phyloP scores from a whole-genome alignment of 2,329 filamentous ascomycete species.

The Pseudogymnoascus sp. region DNA sequence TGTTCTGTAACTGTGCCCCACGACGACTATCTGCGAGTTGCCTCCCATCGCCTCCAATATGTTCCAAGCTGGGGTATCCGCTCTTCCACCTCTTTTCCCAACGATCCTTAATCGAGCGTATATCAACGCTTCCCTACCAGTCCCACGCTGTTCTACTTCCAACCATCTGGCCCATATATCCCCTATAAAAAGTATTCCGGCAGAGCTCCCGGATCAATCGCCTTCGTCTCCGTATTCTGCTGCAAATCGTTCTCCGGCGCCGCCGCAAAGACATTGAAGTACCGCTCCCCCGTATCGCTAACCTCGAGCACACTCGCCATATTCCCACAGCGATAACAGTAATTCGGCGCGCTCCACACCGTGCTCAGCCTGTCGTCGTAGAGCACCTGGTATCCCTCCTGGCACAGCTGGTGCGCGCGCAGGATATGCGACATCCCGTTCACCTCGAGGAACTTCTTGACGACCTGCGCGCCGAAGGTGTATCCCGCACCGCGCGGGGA shows the following conservation, averaged over 20 bases:
- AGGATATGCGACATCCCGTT: constrained; percentile 98
- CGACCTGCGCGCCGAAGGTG: constrained; percentile 94
- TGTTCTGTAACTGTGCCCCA: not conserved
- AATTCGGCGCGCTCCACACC: constrained; percentile 92
- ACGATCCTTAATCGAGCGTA: not conserved
- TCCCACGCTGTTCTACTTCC: not conserved
- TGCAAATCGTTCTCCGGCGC: constrained; percentile 93
- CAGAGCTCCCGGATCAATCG: constrained; percentile 52
- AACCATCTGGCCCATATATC: not conserved
- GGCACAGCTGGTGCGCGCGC: constrained; percentile 94
- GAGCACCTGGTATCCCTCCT: constrained; percentile 94
- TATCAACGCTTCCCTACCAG: not conserved
- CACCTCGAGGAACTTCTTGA: constrained; percentile 95
- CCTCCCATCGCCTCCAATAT: not conserved
- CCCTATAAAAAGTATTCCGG: constrained; percentile 63
- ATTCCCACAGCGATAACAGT: constrained; percentile 84
- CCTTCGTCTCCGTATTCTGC: constrained; percentile 65
- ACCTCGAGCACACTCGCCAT: constrained; percentile 96
- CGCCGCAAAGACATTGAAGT: constrained; percentile 96
- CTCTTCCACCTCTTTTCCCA: not conserved
- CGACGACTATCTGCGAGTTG: not conserved
- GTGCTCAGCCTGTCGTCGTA: constrained; percentile 93
- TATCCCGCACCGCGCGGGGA: constrained; percentile 92
- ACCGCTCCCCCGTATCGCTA: constrained; percentile 82
- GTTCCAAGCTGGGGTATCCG: not conserved